Base-by-base conservation (phyloP, 2,329 filamentous ascomycete genomes). In the Talaromyces sp. region DNA sequence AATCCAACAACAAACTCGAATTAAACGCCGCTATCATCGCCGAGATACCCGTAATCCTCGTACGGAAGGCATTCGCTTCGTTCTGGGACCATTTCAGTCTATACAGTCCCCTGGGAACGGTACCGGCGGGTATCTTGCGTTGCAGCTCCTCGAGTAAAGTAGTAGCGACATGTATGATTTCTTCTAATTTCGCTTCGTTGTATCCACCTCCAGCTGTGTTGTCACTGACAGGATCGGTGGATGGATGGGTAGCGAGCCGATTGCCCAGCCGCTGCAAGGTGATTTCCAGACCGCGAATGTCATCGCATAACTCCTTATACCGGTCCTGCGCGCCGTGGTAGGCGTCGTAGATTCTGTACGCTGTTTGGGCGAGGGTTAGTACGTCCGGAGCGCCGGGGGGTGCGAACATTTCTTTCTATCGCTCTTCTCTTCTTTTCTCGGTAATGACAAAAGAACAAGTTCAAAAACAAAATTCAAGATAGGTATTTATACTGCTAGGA, bases 301-400 rank as follows among this genome's bases (percentile, higher is more conserved):
- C 52, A n/a, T 33, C 33, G 52, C 33, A 57, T 35, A 57, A 37
- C 4, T 22, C 52, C 19, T 35, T 57, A n/a, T 37, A 39, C n/a
- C 52, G 33, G n/a, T 39, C 35, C 52, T 35, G 52, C 2, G 52
- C 52, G 14, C 52, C 52, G 14, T 39, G 52, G 52, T 57, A 39
- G 52, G 52, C 33, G 13, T 57, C 52, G 52, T 57, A 57, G 31
- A 57, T 35, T 22, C 6, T 57, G n/a, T 57, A 57, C 11, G 52
- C 52, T 37, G 35, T 35, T 39, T 35, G 24, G 16, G 52, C 52
- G 33, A 57, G 52, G 14, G 52, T 39, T 35, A 57, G 33, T 22
- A 57, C 52, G 33, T 57, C 52, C 14, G 52, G 52, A 33, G 31
- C 33, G 14, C 52, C 54, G 19, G 54, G 54, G 19, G 54, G 16